Percentiles rank a stretch among this genome's conserved stretches.
Evolutionary conservation across 805 yeast genomes (phyloP).

Genomic region (Metschnikowia hibisci): DNA sequence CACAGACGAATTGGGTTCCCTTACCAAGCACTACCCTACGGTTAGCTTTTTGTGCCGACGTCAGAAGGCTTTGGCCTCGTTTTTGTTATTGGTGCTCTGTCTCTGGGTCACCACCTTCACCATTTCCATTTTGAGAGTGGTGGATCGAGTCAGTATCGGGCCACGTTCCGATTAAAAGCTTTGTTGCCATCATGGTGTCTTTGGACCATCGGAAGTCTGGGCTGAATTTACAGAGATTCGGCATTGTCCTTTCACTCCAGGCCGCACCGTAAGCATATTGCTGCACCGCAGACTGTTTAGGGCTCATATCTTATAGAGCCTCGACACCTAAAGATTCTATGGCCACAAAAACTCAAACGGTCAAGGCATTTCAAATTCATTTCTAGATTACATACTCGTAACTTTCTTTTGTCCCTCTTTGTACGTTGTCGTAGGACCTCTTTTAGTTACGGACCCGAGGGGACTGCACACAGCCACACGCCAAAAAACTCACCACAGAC

Average conservation of each 20-base stretch:
- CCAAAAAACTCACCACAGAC: slow-evolving; percentile 6
- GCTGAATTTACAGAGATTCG: no score
- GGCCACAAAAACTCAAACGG: no score
- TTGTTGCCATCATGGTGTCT: no score
- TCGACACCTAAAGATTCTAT: no score
- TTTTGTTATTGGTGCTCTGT: slow-evolving; percentile 68
- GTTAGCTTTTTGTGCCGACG: slow-evolving; percentile 62
- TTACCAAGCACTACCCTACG: slow-evolving; percentile 25
- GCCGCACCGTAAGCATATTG: no score
- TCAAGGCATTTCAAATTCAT: no score
- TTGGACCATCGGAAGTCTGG: neutral
- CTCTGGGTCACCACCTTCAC: slow-evolving; percentile 86
- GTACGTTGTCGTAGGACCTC: no score
- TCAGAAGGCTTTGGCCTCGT: slow-evolving; percentile 74
- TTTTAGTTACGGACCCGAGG: neutral
- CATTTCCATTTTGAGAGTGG: slow-evolving; percentile 77
- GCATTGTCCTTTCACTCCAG: no score
- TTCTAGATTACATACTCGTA: neutral
- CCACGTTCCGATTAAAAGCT: slow-evolving; percentile 12
- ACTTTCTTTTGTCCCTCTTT: neutral
- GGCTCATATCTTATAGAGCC: no score
- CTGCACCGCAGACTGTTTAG: no score
- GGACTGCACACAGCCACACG: slow-evolving; percentile 3
- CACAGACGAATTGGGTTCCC: slow-evolving; percentile 13
- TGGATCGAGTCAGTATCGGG: slow-evolving; percentile 51